Evolutionary conservation across 805 yeast genomes (phyloP), one percentile per base, ranked within the genome.

Genomic region (Teunomyces funiuensis): DNA sequence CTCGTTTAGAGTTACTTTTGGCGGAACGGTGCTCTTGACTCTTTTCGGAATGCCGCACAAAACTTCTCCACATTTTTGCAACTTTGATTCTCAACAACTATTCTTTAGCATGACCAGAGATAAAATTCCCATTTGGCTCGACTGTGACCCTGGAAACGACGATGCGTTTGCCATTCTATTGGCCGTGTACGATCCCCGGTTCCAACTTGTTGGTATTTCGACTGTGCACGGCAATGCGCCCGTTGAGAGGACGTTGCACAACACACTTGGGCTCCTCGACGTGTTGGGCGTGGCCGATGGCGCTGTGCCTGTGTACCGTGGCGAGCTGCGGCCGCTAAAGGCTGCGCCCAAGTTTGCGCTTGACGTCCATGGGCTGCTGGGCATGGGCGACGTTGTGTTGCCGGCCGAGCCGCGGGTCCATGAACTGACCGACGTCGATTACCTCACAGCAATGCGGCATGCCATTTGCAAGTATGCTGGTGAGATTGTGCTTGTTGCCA

Each of bases 121-220:
- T 14, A 42, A 40, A 9, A 52, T 68, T 2, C 95, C 95, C 0
- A 54, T 88, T 4, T 88, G 96, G 96, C 61, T 88, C 9, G 96
- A 88, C 62, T 88, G 96, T 60, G 96, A 88, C 56, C 95, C 96
- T 0, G 96, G 96, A 1, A 93, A 85, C 54, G 96, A 88, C 55
- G 97, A 88, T 53, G 83, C 86, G 1, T 74, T 86, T 33, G 96
- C 93, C 3, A 69, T 88, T 6, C 63, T 85, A 7, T 49, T 88
- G 18, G 79, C 87, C 0, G 66, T 78, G 6, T 77, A 74, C 53
- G 76, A 80, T 47, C 85, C 88, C 0, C 63, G 71, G 18, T 77
- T 79, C 61, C 59, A 76, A 11, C 60, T 86, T 7, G 50, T 80
- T 3, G 95, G 93, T 2, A 71, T 86, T n/a, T 80, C 88, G 22